Evolutionary conservation across 257 asterid species (phyloP), one percentile per base, ranked within the genome.

Genomic region (Schizonepeta tenuifolia): DNA sequence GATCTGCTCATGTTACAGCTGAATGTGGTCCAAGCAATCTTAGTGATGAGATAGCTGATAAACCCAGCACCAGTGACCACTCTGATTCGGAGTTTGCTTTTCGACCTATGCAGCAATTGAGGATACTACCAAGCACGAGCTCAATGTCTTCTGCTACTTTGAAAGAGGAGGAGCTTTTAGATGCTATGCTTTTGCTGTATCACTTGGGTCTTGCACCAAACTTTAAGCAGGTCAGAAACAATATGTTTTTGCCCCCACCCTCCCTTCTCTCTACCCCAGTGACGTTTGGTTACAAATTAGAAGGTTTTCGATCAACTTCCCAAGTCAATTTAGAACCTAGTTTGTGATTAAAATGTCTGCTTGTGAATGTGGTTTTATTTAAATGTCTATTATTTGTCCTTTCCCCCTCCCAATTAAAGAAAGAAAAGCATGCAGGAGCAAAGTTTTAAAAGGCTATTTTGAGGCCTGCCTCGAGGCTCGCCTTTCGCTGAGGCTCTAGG

Each of bases 191-290:
- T 68, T 79, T 89, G 83, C 73, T 93, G 43, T 91, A 93, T 81
- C 95, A 91, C 83, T 81, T 93, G 92, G 98, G 98, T 65, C 85
- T 93, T 81, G 96, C 96, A 10, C 98, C 98, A 28, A 91, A 93
- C 74, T 91, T 91, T 84, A 93, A 91, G 87, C 97, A 91, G 98
- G 98, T 91, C 61, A 76, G 79, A 64, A 17, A n/a, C 58, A 13
- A 24, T 65, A 8, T 22, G 6, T 7, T 44, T 24, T 13, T 62
- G 33, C 24, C 9, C 8, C 28, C 24, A 33, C 65, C 24, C 59
- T 24, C 50, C 67, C 9, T 31, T 2, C 31, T n/a, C 31, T 33
- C 10, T 9, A 7, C 1, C 36, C 20, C 11, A 6, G 36, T 60
- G 46, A 41, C 65, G 56, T 54, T 63, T 31, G 26, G 51, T 35